A percentile compares a stretch with the other conserved stretches of the same genome.
These are phyloP conservation scores for Penicillium simplicissimum DNA, from an alignment of 495 filamentous ascomycete species.

Conservation along the genomic window DNA sequence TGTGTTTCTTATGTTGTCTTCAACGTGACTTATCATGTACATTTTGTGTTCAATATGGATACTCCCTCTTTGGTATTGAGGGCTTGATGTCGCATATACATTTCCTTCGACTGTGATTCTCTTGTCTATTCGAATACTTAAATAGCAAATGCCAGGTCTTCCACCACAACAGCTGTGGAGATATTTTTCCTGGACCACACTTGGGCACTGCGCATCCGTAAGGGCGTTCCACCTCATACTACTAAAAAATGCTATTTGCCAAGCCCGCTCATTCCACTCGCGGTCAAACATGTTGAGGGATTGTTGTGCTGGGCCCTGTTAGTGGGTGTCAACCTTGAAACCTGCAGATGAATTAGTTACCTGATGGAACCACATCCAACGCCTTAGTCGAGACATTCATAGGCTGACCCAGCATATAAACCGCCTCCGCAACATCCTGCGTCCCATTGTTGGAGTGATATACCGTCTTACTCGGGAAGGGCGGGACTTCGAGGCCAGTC, in stretches of 20 bases:
- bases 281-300: conserved; percentile 30
- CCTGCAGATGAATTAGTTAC: not conserved
- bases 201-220: too few species aligned
- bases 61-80: conserved; percentile 2
- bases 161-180: not conserved
- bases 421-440: conserved; percentile 34
- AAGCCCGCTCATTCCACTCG: conserved; percentile 29
- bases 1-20: conserved; percentile 1
- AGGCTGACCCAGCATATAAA: conserved; percentile 34
- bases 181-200: conserved; percentile 6
- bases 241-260: too few species aligned
- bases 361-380: conserved; percentile 39
- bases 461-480: conserved; percentile 38
- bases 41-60: conserved; percentile 22
- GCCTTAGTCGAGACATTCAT: conserved; percentile 36
- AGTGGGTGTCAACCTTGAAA: too few species aligned
- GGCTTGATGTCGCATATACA: conserved; percentile 22
- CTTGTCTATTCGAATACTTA: conserved; percentile 15
- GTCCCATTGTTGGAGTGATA: conserved; percentile 44
- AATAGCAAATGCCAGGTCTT: conserved; percentile 2
- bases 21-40: conserved; percentile 20
- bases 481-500: conserved; percentile 8
- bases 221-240: too few species aligned
- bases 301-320: conserved; percentile 26
- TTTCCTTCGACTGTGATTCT: conserved; percentile 25